These are phyloP conservation scores for Leishmania mexicana DNA, from an alignment of 208 protist genomes.

Conservation along the genomic window DNA sequence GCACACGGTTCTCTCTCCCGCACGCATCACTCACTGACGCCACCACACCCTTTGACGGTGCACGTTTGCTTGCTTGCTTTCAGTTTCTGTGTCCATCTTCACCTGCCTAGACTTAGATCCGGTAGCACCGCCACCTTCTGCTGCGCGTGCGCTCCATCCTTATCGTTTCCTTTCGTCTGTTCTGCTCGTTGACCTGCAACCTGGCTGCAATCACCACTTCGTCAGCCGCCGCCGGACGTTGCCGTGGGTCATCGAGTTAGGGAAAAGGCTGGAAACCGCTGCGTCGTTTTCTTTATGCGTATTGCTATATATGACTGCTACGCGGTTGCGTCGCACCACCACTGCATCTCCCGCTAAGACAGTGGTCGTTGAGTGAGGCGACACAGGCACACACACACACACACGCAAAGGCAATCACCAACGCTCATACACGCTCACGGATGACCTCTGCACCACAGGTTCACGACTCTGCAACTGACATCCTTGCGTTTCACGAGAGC, in stretches of 20 bases:
- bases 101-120: conserved; percentile 1
- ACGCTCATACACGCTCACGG: background rate
- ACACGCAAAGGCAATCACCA: background rate
- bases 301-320: background rate
- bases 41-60: background rate
- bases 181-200: background rate
- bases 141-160: background rate
- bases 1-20: background rate
- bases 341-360: background rate
- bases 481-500: conserved; percentile 47
- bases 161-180: background rate
- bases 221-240: background rate
- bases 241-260: too few species aligned
- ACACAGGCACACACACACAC: background rate
- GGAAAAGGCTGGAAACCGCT: too few species aligned
- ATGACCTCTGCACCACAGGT: background rate
- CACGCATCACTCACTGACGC: background rate
- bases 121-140: background rate
- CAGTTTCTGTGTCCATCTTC: background rate
- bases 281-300: background rate
- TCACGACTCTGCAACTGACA: conserved; percentile 12
- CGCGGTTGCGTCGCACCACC: background rate
- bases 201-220: background rate
- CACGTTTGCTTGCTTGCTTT: background rate
- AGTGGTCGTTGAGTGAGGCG: background rate